phyloP scores from a whole-genome alignment of 1,139 yeast species.

The Saccharomyces hybrid region DNA sequence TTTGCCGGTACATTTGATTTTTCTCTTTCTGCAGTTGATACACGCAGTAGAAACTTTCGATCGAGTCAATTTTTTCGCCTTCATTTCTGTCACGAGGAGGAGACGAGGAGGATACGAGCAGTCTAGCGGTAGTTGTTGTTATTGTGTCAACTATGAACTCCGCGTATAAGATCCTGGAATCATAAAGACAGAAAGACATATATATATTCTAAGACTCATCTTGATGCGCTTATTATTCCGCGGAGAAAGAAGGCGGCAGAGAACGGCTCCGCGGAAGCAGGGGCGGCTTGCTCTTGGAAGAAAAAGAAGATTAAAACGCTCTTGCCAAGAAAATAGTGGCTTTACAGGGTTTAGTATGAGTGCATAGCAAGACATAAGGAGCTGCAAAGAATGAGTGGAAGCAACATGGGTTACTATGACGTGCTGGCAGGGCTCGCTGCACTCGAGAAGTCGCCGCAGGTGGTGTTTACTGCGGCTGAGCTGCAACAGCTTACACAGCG shows the following conservation, averaged over 20 bases:
- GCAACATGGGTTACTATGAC: conserved; percentile 20
- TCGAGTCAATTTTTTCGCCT: conserved; percentile 1
- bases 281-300: background rate
- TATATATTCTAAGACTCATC: background rate
- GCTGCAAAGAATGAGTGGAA: background rate
- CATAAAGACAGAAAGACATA: background rate
- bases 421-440: conserved; percentile 26
- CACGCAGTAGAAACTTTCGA: conserved; percentile 42
- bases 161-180: background rate
- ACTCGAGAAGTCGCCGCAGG: conserved; percentile 26
- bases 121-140: too few species aligned
- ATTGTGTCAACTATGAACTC: too few species aligned
- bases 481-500: conserved; percentile 18
- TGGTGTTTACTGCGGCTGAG: conserved; percentile 21
- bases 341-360: background rate
- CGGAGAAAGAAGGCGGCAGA: background rate
- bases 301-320: background rate
- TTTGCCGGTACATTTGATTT: conserved; percentile 55
- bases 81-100: background rate
- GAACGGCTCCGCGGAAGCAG: background rate
- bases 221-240: background rate
- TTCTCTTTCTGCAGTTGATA: conserved; percentile 51
- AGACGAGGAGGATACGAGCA: background rate
- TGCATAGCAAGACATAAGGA: background rate
- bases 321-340: background rate